Base-by-base conservation (phyloP, 1,139 yeast species). In the Kodamaea suecica region DNA sequence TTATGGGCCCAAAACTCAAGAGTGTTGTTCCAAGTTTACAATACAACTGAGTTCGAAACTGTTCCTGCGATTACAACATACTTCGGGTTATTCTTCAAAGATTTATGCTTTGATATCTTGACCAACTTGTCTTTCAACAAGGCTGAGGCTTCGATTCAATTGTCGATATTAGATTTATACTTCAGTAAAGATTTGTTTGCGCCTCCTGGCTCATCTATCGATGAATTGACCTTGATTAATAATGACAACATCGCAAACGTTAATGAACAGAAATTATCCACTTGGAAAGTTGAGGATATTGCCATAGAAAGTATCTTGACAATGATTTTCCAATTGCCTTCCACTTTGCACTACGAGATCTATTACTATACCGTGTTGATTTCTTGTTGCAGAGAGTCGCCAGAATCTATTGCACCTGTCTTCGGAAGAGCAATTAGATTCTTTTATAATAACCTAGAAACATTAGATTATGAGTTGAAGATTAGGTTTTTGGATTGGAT, bases 391-490 rank as follows among this genome's bases (percentile, higher is more conserved):
- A 79, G 83, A 47, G 78, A 73, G 61, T 86, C 92, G 19, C 94
- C 95, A 3, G 85, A 81, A 45, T 88, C 95, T 1, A 82, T 90
- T 54, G 97, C 97, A 1, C 97, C 97, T 3, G 95, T 90, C 1
- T 79, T 94, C 55, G 98, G 97, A 30, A 78, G 97, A 45, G 95
- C 96, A 2, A 82, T 94, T 47, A 75, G 97, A 48, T 86, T 77
- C 53, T 75, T 92, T 49, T 94, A 86, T 62, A 68, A 76, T 31
- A 73, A 85, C 52, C 59, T 85, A 38, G 80, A 75, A 26, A 64
- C 73, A 2, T 64, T 88, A 39, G 97, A 90, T 55, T 78, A 78
- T 45, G 97, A 88, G 57, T 65, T 85, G 36, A 76, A 80, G 45
- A 71, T 78, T 44, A 70, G 92, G 42, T 84, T 78, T 47, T 66